phyloP scores from a whole-genome alignment of 257 asterid species.

The Plantago elongata region DNA sequence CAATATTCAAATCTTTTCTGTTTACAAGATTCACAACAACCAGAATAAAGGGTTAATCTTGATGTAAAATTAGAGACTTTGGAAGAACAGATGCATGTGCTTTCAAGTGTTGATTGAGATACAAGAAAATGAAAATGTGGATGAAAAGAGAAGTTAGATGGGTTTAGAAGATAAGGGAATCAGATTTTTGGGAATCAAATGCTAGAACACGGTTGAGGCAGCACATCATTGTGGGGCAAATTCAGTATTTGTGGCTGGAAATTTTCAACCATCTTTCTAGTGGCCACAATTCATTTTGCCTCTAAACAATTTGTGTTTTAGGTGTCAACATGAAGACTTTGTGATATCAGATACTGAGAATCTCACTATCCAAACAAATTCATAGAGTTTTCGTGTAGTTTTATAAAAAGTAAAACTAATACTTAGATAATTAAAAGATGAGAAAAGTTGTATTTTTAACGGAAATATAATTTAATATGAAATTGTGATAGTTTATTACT shows the following conservation, averaged over 20 bases:
- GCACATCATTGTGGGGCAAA: conserved; percentile 23
- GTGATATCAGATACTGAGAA: not conserved
- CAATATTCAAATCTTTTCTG: conserved; percentile 8
- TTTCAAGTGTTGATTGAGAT: too few relatives aligned
- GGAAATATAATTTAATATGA: too few relatives aligned
- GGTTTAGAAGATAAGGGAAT: conserved; percentile 16
- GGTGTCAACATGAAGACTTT: conserved; percentile 1
- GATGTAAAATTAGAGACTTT: too few relatives aligned
- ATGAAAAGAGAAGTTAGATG: conserved; percentile 7
- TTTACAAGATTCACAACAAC: conserved; percentile 14
- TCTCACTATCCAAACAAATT: too few relatives aligned
- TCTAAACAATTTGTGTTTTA: not conserved
- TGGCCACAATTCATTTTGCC: conserved; percentile 29
- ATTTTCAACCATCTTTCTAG: conserved; percentile 15
- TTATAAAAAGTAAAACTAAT: too few relatives aligned
- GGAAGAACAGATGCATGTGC: too few relatives aligned
- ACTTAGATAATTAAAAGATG: too few relatives aligned
- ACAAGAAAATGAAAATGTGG: not conserved
- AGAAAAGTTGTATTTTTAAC: too few relatives aligned
- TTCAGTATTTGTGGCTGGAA: conserved; percentile 37
- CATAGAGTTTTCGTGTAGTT: too few relatives aligned
- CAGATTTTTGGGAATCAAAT: conserved; percentile 31
- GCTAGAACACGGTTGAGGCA: conserved; percentile 31
- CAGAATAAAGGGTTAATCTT: not conserved
- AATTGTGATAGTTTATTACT: too few relatives aligned